phyloP scores from a whole-genome alignment of 164 flowering plant genomes.

The Magnolia kwangsiensis region DNA sequence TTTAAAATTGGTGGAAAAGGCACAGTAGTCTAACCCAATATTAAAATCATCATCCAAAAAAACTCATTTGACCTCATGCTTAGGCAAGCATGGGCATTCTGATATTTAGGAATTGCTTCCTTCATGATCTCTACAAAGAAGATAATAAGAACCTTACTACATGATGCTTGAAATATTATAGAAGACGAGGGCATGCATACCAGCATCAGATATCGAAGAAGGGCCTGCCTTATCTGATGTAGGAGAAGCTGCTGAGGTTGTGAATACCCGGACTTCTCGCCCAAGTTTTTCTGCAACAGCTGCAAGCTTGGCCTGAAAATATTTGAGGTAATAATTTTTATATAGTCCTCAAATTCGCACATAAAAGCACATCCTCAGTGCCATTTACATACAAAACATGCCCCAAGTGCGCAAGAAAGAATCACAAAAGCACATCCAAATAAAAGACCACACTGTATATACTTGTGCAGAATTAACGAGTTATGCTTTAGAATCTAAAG shows the following conservation, averaged over 20 bases:
- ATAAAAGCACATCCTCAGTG: neutral
- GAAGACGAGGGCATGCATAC: slow-evolving; percentile 21
- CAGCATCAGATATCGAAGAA: slow-evolving; percentile 28
- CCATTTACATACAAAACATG: neutral
- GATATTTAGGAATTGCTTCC: neutral
- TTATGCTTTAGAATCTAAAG: too few species aligned
- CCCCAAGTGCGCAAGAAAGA: neutral
- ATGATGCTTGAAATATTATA: neutral
- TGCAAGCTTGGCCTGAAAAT: slow-evolving; percentile 53
- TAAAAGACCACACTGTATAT: too few species aligned
- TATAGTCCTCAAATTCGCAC: neutral
- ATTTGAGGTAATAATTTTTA: neutral
- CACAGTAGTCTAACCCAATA: neutral
- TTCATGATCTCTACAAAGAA: neutral
- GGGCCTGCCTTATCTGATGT: slow-evolving; percentile 22
- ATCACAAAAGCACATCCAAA: neutral
- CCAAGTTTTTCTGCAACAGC: slow-evolving; percentile 61
- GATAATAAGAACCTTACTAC: neutral
- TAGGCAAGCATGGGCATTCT: neutral
- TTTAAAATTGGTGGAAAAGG: neutral
- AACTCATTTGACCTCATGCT: neutral
- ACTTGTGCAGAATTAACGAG: too few species aligned
- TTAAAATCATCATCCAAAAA: neutral
- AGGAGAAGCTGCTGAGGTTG: slow-evolving; percentile 40
- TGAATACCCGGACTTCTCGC: slow-evolving; percentile 72